Evolutionary conservation across 2,329 filamentous ascomycete species (phyloP), one percentile per base, ranked within the genome.

Genomic region (Aspergillus quadricinctus): DNA sequence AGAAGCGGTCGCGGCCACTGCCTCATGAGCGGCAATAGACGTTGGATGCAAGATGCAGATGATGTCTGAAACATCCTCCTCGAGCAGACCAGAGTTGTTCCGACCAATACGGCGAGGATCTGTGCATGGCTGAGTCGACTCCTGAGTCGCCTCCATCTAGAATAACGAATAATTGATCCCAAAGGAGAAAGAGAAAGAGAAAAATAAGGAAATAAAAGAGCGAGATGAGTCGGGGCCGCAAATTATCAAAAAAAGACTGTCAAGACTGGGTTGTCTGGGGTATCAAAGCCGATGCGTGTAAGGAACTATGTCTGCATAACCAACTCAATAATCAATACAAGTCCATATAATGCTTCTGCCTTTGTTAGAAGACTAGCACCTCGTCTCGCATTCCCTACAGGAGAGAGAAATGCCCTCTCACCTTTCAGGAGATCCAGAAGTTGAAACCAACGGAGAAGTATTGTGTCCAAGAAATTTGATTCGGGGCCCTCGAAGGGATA

Each of bases 1-100:
- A 9, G 74, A 61, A 10, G 82, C 80, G 21, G 84, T 84, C 2
- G 78, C 74, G 45, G 78, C 74, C n/a, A 93, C 85, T 64, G 92
- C 89, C 60, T 80, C 78, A 61, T 88, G 86, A 21, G 93, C 90
- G 23, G 83, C 82, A 41, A 84, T 80, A 2, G 91, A 90, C 62
- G 84, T 85, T 10, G 93, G 92, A 64, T 95, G 87, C 28, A 97
- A 82, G 56, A 97, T 86, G 75, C 92, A 95, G 62, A 96, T 84
- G 64, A 97, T 90, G 74, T 97, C 92, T 59, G 90, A 84, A 50
- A 94, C 83, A 71, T 96, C 92, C 62, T 89, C 83, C 64, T 92
- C 88, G 53, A 83, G 88, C 59, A 97, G 86, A 55, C 90, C 90
- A 43, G 90, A 94, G 70, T 90, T 89, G 73, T 90, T 88, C 70